Evolutionary conservation across 441 rosid species (phyloP).

Genomic region (Adansonia madagascariensis): DNA sequence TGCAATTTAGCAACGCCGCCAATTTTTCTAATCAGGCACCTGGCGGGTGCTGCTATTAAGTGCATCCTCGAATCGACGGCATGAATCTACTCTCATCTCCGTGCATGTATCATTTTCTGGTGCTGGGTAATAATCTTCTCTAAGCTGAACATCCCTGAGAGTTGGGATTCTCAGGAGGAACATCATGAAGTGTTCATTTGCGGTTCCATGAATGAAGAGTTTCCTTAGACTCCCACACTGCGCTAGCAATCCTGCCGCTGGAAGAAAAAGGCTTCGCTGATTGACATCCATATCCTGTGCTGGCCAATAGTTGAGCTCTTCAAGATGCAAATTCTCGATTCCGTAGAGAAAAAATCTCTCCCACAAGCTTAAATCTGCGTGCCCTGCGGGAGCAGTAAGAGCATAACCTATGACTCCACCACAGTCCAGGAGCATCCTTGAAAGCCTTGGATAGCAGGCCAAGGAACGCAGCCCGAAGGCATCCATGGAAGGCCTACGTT

Average conservation of each 20-base stretch:
- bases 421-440: conserved; percentile 81
- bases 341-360: conserved; percentile 81
- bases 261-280: conserved; percentile 76
- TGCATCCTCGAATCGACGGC: conserved; percentile 76
- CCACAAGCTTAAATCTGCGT: conserved; percentile 86
- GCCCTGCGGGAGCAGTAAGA: conserved; percentile 72
- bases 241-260: conserved; percentile 66
- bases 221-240: conserved; percentile 67
- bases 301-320: conserved; percentile 83
- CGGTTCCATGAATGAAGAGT: conserved; percentile 87
- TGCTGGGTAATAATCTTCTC: conserved; percentile 93
- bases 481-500: conserved; percentile 46
- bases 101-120: conserved; percentile 78
- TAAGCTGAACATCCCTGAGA: conserved; percentile 81
- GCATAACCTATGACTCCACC: conserved; percentile 72
- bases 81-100: conserved; percentile 77
- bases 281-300: conserved; percentile 85
- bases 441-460: conserved; percentile 52
- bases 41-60: conserved; percentile 54
- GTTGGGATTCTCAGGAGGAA: conserved; percentile 55
- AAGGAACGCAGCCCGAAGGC: conserved; percentile 74
- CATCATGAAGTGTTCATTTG: conserved; percentile 84
- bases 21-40: conserved; percentile 50
- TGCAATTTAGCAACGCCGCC: not conserved
- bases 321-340: conserved; percentile 55